These are phyloP conservation scores for Candida morakotiae DNA, from an alignment of 805 yeast species.

Conservation along the genomic window DNA sequence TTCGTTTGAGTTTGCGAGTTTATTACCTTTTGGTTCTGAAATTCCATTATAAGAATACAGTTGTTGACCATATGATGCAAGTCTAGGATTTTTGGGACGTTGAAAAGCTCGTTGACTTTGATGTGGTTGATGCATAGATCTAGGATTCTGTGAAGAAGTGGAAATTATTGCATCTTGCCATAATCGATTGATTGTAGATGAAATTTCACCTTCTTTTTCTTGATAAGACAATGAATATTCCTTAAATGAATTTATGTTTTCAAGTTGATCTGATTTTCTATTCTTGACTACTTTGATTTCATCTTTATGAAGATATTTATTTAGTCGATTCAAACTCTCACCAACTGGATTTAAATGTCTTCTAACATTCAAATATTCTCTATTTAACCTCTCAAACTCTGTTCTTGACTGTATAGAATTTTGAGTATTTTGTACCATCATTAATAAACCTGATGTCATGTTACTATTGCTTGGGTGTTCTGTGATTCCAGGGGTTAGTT, in stretches of 20 bases:
- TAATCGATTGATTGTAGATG: conserved; percentile 20
- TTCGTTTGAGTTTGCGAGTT: conserved; percentile 16
- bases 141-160: conserved; percentile 12
- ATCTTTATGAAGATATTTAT: conserved; percentile 16
- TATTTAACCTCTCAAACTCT: conserved; percentile 73
- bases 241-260: conserved; percentile 21
- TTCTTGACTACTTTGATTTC: conserved; percentile 23
- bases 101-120: conserved; percentile 9
- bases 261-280: conserved; percentile 1
- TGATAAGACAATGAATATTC: conserved; percentile 30
- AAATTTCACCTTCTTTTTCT: conserved; percentile 27
- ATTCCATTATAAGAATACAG: conserved; percentile 1
- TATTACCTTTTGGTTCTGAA: conserved; percentile 34
- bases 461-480: conserved; percentile 10
- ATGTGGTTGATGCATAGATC: conserved; percentile 5
- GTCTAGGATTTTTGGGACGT: conserved; percentile 5
- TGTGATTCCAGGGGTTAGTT: neutral
- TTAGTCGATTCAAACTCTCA: conserved; percentile 54
- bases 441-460: conserved; percentile 25
- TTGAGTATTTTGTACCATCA: conserved; percentile 27
- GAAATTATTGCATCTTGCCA: conserved; percentile 39
- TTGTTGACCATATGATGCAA: conserved; percentile 7
- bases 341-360: conserved; percentile 68
- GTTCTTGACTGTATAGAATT: conserved; percentile 59
- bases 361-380: conserved; percentile 68